Base-by-base conservation (phyloP, 495 filamentous ascomycete species). In the Pyronema omphalodes region DNA sequence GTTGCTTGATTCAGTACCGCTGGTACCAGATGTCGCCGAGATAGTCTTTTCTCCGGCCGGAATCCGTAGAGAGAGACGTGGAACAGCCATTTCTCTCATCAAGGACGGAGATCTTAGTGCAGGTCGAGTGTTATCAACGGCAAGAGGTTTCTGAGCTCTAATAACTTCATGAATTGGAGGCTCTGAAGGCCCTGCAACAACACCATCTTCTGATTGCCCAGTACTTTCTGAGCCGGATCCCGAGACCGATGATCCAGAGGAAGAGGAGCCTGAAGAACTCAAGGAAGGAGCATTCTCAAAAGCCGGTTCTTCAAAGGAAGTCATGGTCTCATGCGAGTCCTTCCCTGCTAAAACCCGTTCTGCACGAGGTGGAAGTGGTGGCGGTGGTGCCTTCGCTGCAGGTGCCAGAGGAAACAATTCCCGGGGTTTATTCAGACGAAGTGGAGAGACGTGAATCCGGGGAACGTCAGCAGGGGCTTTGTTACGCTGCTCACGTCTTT, bases 1-100 rank as follows among this genome's bases (percentile, higher is more conserved):
- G 36, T n/a, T 52, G 14, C 37, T 40, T 4, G 17, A 2, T 35
- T 12, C 36, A 41, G 19, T 52, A 52, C 19, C 19, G 36, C 8
- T 18, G 18, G 50, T 34, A 34, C 12, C 48, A 34, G 18, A 51
- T n/a, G 15, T 17, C 17, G 15, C 41, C 17, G 35, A 9, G 9
- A 37, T 23, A 23, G 35, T 12, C 44, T 47, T n/a, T 47, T 2
- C 18, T 14, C n/a, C n/a, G n/a, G 37, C 17, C 6, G 50, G n/a
- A 8, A 14, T 52, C 3, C 51, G 53, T 34, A 58, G 23, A 12
- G 33, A 34, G 37, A 58, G 56, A 39, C 44, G 39, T 3, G 59
- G 59, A 6, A 55, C 52, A 6, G 60, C 60, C 53, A 61, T 61
- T 44, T 61, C 60, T 18, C 55, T 55, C 49, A 63, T 63, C 49